Evolutionary conservation across 129 eudicot species (phyloP).

Genomic region (Artemisia argyi): DNA sequence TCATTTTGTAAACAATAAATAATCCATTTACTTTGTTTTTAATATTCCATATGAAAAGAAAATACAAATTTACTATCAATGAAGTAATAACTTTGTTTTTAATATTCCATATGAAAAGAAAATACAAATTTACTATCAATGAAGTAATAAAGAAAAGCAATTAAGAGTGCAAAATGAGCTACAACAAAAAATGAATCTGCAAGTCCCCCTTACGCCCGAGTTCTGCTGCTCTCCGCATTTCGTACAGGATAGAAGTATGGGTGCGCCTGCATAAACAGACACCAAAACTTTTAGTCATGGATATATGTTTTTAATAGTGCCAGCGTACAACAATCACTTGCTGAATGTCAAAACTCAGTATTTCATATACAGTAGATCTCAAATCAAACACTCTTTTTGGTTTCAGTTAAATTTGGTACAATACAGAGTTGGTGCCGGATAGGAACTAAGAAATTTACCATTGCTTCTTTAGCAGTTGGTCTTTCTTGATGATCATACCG

Average conservation of each 20-base stretch:
- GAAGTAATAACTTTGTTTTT: background rate
- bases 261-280: slow-evolving; percentile 63
- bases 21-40: background rate
- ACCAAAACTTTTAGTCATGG: background rate
- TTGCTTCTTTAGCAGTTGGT: slow-evolving; percentile 95
- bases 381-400: background rate
- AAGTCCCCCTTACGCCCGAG: slow-evolving; percentile 41
- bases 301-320: too few relatives aligned
- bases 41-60: background rate
- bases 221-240: slow-evolving; percentile 83
- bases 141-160: background rate
- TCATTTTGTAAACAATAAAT: background rate
- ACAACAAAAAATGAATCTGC: background rate
- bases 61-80: background rate
- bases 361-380: background rate
- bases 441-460: slow-evolving; percentile 41
- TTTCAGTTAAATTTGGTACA: background rate
- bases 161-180: background rate
- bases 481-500: slow-evolving; percentile 92
- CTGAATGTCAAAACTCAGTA: background rate
- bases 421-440: background rate
- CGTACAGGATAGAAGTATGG: slow-evolving; percentile 76
- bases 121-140: background rate
- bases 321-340: too few relatives aligned
- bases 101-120: background rate